Evolutionary conservation across 2,329 filamentous ascomycete genomes (phyloP), one percentile per base, ranked within the genome.

Genomic region (Calonectria crousiana): DNA sequence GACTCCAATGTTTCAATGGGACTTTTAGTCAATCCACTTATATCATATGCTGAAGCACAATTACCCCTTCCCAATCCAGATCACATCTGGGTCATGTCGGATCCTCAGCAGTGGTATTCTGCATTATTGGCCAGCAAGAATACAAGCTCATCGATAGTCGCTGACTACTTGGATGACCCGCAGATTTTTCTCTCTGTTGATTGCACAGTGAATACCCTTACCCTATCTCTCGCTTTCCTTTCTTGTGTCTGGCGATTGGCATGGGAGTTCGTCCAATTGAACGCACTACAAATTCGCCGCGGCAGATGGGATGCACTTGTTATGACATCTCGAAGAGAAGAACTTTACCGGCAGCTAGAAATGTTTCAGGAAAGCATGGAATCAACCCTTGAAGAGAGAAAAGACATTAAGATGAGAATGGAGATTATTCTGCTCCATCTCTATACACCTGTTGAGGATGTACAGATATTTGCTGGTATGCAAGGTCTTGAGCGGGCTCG

Each of bases 391-490:
- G 36, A 0, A 23, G 69, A 6, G 67, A 75, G 2, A 65, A 67
- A 0, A 16, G 81, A 85, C 47, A 80, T 84, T 0, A 75, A 77
- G 2, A 79, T 87, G 38, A 72, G 83, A 0, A 79, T 83, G 1
- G 83, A 87, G 52, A 77, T 83, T 2, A 78, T 82, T 4, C 79
- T 82, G 0, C 79, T 87, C 44, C 83, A 85, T 9, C 78, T 87
- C 0, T 80, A 87, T 38, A 84, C 85, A 70, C 86, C 86, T 0
- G 81, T 88, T 0, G 86, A 87, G 34, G 84, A 86, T 6, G 80
- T 87, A 0, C 85, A 87, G 14, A 80, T 85, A 1, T 86, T 87
- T 28, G 85, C 86, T 0, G 86, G 86, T 4, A 86, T 86, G 60
- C 83, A 86, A 26, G 85, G 85, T 6, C 82, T 83, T 14, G 82